Evolutionary conservation across 2,329 filamentous ascomycete species (phyloP), one percentile per base, ranked within the genome.

Genomic region (Pseudocercospora eumusae): DNA sequence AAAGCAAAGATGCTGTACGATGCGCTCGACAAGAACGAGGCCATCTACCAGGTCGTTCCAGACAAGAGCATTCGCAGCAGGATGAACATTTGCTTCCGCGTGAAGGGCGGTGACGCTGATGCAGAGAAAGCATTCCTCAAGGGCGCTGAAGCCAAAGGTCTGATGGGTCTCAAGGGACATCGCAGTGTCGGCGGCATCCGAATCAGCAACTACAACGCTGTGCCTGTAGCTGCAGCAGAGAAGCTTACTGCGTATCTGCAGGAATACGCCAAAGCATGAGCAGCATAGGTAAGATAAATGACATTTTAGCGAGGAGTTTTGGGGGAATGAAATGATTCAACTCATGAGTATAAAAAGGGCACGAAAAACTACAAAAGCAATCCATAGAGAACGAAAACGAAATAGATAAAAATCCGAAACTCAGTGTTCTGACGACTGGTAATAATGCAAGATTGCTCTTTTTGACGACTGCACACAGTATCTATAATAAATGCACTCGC

Each of bases 141-240:
- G 63, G 86, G 89, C 53, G 88, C 87, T 1, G 85, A 88, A 63
- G 84, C 84, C 63, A 81, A 81, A 57, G 86, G 89, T 0, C 80
- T 97, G 23, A 86, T 87, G 25, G 93, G 92, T 0, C 80, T 97
- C 47, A 96, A 96, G 80, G 93, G 93, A 0, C 93, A 98, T 75
- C 84, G 93, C 64, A 90, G 85, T 63, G 88, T 98, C 1, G 91
- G 92, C 15, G 93, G 93, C 27, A 93, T 97, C 64, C 85, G 93
- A 13, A 89, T 88, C 20, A 90, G 86, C 76, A 96, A 95, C 75
- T 98, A 97, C 79, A 97, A 96, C 78, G 89, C 91, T 1, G 88
- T 97, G 45, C 77, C 89, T 0, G 73, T 88, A 0, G 83, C 85
- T 44, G 88, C 85, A 0, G 88, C 86, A 0, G 80, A 90, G 76